Base-by-base conservation (phyloP, 768 basidiomycete species). In the Chalciporus sphaerocephalus region DNA sequence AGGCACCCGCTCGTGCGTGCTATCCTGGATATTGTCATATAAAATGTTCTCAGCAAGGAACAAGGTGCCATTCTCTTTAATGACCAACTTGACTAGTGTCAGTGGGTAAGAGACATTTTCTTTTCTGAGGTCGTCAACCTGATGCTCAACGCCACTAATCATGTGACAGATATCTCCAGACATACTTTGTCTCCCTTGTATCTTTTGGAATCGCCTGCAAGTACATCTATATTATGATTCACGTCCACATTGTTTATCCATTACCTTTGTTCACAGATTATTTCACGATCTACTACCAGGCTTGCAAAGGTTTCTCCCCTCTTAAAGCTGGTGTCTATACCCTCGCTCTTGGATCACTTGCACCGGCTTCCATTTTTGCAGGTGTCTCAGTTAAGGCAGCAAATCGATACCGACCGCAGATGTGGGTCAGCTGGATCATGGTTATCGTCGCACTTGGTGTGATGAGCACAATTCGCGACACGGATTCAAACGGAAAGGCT, bases 241-340 rank as follows among this genome's bases (percentile, higher is more conserved):
- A 28, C 20, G 2, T 11, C 2, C 20, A 12, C 7, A 6, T 22
- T n/a, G n/a, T n/a, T 16, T 16, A 20, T 2, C 18, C 6, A 23
- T 22, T 4, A 2, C 10, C 8, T 51, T 42, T 23, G 1, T 6
- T 22, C 49, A 11, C 59, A 77, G 74, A 66, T 54, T 76, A 59
- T 52, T 66, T 66, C 39, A 66, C 59, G 0, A 58, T 69, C 32
- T 72, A 64, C 44, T 66, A 68, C 32, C 73, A 74, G 50, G 71
- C 69, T 0, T 67, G 66, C 57, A 68, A 66, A n/a, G n/a, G n/a
- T n/a, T n/a, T n/a, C n/a, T n/a, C n/a, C n/a, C n/a, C n/a, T n/a
- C n/a, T n/a, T n/a, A n/a, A n/a, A n/a, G n/a, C n/a, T n/a, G n/a
- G n/a, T n/a, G n/a, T n/a, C n/a, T n/a, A n/a, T n/a, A n/a, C n/a